Evolutionary conservation across 306 rosid species (phyloP).

Genomic region (Arachis stenosperma): DNA sequence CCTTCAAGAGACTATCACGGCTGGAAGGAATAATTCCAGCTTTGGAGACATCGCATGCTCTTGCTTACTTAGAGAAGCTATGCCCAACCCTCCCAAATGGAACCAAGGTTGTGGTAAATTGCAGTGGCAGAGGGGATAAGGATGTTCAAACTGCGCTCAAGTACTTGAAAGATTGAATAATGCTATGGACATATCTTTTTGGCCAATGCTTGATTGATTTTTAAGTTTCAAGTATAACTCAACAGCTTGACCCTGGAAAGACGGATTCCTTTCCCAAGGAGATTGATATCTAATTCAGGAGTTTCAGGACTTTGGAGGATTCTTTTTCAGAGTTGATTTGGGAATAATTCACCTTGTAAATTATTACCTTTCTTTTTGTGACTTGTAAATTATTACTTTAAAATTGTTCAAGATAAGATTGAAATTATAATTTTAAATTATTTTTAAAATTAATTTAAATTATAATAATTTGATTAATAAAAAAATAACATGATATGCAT

Average conservation of each 20-base stretch:
- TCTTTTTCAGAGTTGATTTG: constrained; percentile 5
- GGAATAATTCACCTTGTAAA: constrained; percentile 21
- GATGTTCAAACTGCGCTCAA: constrained; percentile 89
- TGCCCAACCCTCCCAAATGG: constrained; percentile 80
- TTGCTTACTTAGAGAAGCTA: constrained; percentile 83
- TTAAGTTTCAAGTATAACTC: constrained; percentile 22
- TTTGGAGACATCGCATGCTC: constrained; percentile 93
- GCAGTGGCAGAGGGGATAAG: constrained; percentile 97
- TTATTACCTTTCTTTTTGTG: no score
- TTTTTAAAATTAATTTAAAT: no score
- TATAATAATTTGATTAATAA: no score
- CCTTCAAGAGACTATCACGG: constrained; percentile 71
- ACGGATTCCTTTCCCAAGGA: neutral
- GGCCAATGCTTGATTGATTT: constrained; percentile 1
- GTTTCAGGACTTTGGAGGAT: constrained; percentile 9
- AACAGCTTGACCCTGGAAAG: constrained; percentile 3
- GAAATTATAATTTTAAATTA: no score
- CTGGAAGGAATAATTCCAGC: constrained; percentile 97
- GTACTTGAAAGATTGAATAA: constrained; percentile 62
- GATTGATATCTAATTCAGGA: constrained; percentile 21
- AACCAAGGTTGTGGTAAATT: constrained; percentile 78
- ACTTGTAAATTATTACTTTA: no score
- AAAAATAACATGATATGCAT: no score
- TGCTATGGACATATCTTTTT: neutral
- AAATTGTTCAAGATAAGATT: no score